A percentile compares a stretch with the other conserved stretches of the same genome.
phyloP scores from a whole-genome alignment of 495 filamentous ascomycete genomes.

The Penicillium steckii region DNA sequence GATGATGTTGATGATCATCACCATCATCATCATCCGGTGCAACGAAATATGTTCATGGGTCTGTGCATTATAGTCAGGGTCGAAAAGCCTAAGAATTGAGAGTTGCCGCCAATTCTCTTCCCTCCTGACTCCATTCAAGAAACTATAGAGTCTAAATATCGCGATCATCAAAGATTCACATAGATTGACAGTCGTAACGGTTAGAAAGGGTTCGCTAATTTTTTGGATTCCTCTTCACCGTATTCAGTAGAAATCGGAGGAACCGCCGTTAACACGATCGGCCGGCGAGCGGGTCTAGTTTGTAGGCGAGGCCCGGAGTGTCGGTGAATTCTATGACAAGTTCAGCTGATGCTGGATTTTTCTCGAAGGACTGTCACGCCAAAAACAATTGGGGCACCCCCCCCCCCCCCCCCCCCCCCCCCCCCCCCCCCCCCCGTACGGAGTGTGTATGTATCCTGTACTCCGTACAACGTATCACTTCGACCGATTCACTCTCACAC shows the following conservation, averaged over 20 bases:
- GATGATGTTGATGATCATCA: no score
- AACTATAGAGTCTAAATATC: neutral
- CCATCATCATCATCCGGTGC: neutral
- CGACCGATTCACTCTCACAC: neutral
- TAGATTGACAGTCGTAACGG: neutral
- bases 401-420: no score
- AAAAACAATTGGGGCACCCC: conserved; percentile 10
- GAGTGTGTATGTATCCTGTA: neutral
- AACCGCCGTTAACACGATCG: conserved; percentile 15
- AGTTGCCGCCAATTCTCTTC: neutral
- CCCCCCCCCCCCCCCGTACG: neutral
- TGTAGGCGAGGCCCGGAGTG: conserved; percentile 18
- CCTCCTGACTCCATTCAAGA: neutral
- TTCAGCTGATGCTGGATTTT: conserved; percentile 24
- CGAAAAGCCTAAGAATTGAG: neutral
- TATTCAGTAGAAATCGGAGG: neutral
- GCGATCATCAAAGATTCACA: neutral
- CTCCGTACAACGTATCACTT: neutral
- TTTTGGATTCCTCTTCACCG: neutral
- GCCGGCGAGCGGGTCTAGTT: conserved; percentile 17
- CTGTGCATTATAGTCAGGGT: neutral
- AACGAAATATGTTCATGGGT: neutral
- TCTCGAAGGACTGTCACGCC: conserved; percentile 21
- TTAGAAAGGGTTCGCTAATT: neutral
- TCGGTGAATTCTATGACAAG: conserved; percentile 31